These are phyloP conservation scores for Ceratocystis eucalypticola DNA, from an alignment of 2,329 filamentous ascomycete species.

Conservation along the genomic window DNA sequence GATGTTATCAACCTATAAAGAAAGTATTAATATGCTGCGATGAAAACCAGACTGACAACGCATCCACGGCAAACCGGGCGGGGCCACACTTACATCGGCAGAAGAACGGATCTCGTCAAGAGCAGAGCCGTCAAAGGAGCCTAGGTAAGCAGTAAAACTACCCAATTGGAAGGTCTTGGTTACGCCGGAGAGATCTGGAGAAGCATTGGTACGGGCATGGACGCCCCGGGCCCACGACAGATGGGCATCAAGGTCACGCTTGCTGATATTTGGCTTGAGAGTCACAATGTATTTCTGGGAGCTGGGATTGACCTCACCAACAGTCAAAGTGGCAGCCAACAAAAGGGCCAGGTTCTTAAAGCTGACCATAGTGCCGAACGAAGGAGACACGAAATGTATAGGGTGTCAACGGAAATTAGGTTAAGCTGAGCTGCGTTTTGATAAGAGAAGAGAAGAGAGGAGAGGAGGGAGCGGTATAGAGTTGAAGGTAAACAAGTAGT, in stretches of 20 bases:
- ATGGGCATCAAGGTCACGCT: constrained; percentile 27
- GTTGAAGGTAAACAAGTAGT: not conserved
- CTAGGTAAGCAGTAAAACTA: constrained; percentile 31
- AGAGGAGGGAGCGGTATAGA: not conserved
- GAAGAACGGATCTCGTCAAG: constrained; percentile 29
- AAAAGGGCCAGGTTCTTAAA: constrained; percentile 21
- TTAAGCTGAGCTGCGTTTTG: not conserved
- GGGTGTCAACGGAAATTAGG: not conserved
- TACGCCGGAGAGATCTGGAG: constrained; percentile 26
- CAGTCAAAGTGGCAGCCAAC: constrained; percentile 20
- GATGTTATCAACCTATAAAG: constrained; percentile 10
- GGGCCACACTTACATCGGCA: constrained; percentile 28
- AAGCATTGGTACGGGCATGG: constrained; percentile 26
- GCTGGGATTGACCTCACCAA: constrained; percentile 22
- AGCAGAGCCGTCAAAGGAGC: constrained; percentile 30
- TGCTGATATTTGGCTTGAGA: constrained; percentile 28
- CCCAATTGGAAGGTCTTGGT: constrained; percentile 27
- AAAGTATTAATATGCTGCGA: constrained; percentile 31
- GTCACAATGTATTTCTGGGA: constrained; percentile 35
- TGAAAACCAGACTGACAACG: constrained; percentile 29
- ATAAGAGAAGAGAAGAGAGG: not conserved
- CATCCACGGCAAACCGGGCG: not conserved
- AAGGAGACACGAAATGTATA: not conserved
- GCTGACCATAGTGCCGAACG: constrained; percentile 19
- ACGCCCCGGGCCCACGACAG: constrained; percentile 26